A percentile compares a stretch with the other conserved stretches of the same genome.
Conservation (phyloP, 192 early-diverging fungal species). For the Oehlia diaphana region DNA sequence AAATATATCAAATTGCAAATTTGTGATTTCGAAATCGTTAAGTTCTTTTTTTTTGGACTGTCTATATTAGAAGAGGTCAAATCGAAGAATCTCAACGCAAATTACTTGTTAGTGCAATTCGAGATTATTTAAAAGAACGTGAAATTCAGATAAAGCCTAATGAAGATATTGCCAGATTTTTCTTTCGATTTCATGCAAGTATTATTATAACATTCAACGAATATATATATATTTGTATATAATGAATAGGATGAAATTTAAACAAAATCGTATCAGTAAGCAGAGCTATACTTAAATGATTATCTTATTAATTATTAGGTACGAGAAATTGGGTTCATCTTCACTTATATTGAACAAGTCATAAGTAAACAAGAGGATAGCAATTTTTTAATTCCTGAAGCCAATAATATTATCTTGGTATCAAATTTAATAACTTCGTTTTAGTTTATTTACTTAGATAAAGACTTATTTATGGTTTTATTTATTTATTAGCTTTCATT, state of each 20-base stretch:
- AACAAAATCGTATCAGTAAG: too few relatives aligned
- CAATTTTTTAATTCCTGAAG: not conserved
- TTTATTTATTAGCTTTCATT: conserved; percentile 7
- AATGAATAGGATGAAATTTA: too few relatives aligned
- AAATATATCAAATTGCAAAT: not conserved
- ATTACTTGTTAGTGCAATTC: conserved; percentile 6
- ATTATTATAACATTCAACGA: not conserved
- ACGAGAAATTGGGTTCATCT: conserved; percentile 13
- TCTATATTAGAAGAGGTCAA: not conserved
- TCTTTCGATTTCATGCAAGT: conserved; percentile 12
- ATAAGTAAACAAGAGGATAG: not conserved
- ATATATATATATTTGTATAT: too few relatives aligned
- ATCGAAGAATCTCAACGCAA: not conserved
- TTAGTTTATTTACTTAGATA: not conserved
- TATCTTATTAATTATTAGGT: not conserved
- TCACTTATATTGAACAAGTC: conserved; percentile 1
- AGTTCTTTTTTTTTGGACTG: too few relatives aligned
- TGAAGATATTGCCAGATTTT: conserved; percentile 20
- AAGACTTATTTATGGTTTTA: not conserved
- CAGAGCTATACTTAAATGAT: not conserved
- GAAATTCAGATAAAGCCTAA: not conserved
- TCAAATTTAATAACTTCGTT: conserved; percentile 1
- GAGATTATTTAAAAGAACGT: conserved; percentile 2
- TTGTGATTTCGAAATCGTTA: not conserved
- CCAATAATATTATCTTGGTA: not conserved